These are phyloP conservation scores for Rhizopus delemar DNA, from an alignment of 371 early-diverging fungal genomes.

Conservation along the genomic window DNA sequence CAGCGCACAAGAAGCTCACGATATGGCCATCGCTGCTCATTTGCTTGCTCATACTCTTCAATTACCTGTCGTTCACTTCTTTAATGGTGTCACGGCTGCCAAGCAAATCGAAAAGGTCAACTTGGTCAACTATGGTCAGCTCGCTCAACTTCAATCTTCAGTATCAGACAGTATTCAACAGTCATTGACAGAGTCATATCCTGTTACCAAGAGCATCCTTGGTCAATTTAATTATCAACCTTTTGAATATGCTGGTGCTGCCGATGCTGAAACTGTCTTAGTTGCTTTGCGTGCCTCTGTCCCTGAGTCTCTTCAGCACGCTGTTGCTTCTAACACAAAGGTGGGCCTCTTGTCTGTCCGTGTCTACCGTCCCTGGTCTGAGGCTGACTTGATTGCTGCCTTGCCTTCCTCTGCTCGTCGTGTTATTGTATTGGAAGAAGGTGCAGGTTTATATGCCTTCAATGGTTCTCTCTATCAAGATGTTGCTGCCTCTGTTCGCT, in stretches of 20 bases:
- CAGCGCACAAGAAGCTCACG: constrained; percentile 80
- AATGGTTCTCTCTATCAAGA: constrained; percentile 70
- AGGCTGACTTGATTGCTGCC: constrained; percentile 63
- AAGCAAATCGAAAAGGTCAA: constrained; percentile 51
- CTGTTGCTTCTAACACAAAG: constrained; percentile 35
- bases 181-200: constrained; percentile 31
- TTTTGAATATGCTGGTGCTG: constrained; percentile 80
- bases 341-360: constrained; percentile 78
- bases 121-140: constrained; percentile 48
- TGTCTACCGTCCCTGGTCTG: constrained; percentile 82
- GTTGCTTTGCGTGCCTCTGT: constrained; percentile 68
- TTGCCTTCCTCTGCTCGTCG: constrained; percentile 65
- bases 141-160: constrained; percentile 34
- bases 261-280: constrained; percentile 73
- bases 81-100: constrained; percentile 65
- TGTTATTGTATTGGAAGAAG: constrained; percentile 62
- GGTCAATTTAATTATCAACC: constrained; percentile 64
- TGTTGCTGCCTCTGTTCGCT: constrained; percentile 71
- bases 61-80: constrained; percentile 76
- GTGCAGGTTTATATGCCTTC: constrained; percentile 53
- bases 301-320: constrained; percentile 35
- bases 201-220: constrained; percentile 54
- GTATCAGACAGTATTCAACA: constrained; percentile 1
- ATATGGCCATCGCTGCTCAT: constrained; percentile 73
- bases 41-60: constrained; percentile 55